These are phyloP conservation scores for Alternaria burnsii DNA, from an alignment of 2,329 filamentous ascomycete species.

Conservation along the genomic window DNA sequence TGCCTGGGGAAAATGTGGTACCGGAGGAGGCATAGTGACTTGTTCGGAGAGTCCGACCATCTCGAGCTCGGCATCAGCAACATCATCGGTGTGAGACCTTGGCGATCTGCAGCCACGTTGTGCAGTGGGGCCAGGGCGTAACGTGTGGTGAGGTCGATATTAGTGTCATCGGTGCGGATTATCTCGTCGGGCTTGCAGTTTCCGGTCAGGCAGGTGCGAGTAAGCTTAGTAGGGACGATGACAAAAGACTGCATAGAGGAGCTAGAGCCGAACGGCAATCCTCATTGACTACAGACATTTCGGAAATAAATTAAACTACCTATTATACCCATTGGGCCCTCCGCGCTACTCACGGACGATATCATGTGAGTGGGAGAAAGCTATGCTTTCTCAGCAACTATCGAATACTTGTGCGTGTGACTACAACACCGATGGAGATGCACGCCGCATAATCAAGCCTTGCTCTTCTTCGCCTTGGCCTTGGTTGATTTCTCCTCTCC, in stretches of 20 bases:
- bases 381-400: background rate
- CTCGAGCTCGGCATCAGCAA: constrained; percentile 13
- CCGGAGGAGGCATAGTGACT: constrained; percentile 6
- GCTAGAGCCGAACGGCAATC: background rate
- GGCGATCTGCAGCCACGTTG: constrained; percentile 10
- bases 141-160: constrained; percentile 1
- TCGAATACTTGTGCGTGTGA: background rate
- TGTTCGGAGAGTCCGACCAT: constrained; percentile 15
- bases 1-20: constrained; percentile 11
- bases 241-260: background rate
- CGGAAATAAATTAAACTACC: background rate
- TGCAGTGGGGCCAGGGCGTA: background rate
- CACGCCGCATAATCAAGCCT: constrained; percentile 5
- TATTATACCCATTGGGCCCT: background rate
- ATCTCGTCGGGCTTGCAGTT: constrained; percentile 1
- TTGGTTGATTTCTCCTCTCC: constrained; percentile 22
- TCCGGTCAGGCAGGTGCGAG: constrained; percentile 4
- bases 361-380: background rate
- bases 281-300: background rate
- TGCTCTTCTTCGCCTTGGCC: constrained; percentile 31
- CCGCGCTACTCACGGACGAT: background rate
- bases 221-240: constrained; percentile 5
- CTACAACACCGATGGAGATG: background rate
- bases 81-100: constrained; percentile 24
- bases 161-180: constrained; percentile 9